Conservation (phyloP, 2,329 filamentous ascomycete species). For the Stachybotrys echinatus region DNA sequence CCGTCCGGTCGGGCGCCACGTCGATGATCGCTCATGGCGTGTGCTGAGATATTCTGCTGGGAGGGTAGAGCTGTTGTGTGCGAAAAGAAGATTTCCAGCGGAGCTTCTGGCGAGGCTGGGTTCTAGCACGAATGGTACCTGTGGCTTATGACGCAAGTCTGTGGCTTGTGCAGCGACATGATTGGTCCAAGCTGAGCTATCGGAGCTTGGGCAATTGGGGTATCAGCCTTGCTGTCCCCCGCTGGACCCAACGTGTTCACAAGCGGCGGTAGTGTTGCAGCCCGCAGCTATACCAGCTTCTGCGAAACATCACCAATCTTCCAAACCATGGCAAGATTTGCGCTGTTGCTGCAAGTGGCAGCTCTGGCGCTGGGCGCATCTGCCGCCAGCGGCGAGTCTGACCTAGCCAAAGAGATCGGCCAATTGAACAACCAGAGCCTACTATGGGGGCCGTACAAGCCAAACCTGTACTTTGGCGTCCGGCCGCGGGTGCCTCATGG, state of each 20-base stretch:
- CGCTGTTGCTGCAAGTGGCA: constrained; percentile 22
- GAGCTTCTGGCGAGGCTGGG: constrained; percentile 11
- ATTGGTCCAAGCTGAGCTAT: constrained; percentile 9
- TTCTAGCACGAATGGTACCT: constrained; percentile 5
- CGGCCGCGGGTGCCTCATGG: constrained; percentile 77
- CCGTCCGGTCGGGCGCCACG: constrained; percentile 40
- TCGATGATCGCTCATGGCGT: constrained; percentile 25
- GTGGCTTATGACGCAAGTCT: constrained; percentile 12
- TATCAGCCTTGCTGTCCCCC: constrained; percentile 17
- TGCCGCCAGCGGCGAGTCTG: constrained; percentile 24
- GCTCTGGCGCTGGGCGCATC: constrained; percentile 18
- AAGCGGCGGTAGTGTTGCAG: not conserved
- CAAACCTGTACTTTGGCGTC: constrained; percentile 91
- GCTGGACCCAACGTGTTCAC: not conserved
- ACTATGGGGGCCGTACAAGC: constrained; percentile 92
- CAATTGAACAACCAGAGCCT: constrained; percentile 72
- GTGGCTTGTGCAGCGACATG: constrained; percentile 3
- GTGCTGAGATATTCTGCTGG: no score
- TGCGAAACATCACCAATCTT: not conserved
- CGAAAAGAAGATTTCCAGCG: not conserved
- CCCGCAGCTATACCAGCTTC: not conserved
- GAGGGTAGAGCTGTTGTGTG: no score
- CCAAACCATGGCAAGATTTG: constrained; percentile 22
- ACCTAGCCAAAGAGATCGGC: constrained; percentile 43
- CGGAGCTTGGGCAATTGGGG: constrained; percentile 11